phyloP scores from a whole-genome alignment of 345 rosid genomes.

The Conringia planisiliqua region DNA sequence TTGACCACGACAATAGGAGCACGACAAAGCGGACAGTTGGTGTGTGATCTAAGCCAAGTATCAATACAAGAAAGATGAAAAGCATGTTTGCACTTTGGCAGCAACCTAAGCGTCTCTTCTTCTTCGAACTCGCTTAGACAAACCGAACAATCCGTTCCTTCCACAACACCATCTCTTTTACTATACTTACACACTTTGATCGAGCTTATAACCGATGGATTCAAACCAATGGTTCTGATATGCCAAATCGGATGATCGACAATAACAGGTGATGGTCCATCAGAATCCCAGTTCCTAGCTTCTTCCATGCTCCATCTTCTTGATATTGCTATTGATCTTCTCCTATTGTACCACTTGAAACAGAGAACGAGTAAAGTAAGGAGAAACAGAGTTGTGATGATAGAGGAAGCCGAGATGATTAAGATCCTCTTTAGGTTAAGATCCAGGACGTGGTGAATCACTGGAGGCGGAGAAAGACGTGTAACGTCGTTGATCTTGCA shows the following conservation, averaged over 20 bases:
- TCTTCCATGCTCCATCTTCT: constrained; percentile 33
- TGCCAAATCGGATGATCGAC: constrained; percentile 71
- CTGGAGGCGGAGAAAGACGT: constrained; percentile 6
- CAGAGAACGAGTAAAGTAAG: constrained; percentile 30
- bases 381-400: constrained; percentile 35
- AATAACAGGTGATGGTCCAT: constrained; percentile 35
- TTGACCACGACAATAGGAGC: constrained; percentile 40
- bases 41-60: constrained; percentile 72
- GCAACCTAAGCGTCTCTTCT: constrained; percentile 53
- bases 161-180: constrained; percentile 47
- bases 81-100: constrained; percentile 79
- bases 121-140: constrained; percentile 72
- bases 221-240: constrained; percentile 62
- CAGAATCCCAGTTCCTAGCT: constrained; percentile 34
- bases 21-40: constrained; percentile 62
- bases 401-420: constrained; percentile 27
- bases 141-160: constrained; percentile 77
- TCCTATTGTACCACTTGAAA: constrained; percentile 24
- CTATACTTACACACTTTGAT: constrained; percentile 51
- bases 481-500: background rate
- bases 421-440: constrained; percentile 17
- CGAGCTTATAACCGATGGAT: constrained; percentile 47
- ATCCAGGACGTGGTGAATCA: constrained; percentile 1
- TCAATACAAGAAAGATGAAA: constrained; percentile 73
- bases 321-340: constrained; percentile 17